Percentiles rank a stretch among this genome's conserved stretches.
Conservation (phyloP, 208 protist species). For the Leishmania mexicana region DNA sequence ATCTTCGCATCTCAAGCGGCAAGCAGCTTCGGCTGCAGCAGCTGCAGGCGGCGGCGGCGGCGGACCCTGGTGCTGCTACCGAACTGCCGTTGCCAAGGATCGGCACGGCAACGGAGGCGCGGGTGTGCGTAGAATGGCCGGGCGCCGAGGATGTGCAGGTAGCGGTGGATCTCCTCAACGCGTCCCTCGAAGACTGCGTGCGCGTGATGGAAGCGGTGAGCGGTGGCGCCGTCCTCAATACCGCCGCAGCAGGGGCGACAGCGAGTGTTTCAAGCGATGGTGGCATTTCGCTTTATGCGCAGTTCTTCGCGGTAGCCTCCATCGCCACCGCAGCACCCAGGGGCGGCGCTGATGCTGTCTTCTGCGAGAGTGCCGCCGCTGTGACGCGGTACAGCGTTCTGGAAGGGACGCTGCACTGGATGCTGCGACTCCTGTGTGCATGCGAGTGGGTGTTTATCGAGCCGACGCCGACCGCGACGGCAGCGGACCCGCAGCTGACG, state of each 20-base stretch:
- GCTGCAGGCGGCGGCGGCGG: not conserved
- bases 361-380: conserved; percentile 28
- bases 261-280: not conserved
- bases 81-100: not conserved
- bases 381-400: conserved; percentile 51
- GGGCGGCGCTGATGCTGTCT: not conserved
- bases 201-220: not conserved
- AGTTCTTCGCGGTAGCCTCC: not conserved
- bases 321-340: not conserved
- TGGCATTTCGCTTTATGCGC: not conserved
- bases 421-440: conserved; percentile 35
- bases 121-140: conserved; percentile 21
- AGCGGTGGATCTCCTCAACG: conserved; percentile 21
- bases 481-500: not conserved
- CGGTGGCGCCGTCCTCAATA: not conserved
- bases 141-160: conserved; percentile 10
- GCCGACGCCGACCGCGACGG: not conserved
- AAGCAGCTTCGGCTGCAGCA: not conserved
- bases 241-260: not conserved
- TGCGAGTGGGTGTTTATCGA: conserved; percentile 29
- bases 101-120: conserved; percentile 13
- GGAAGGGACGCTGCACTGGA: conserved; percentile 37
- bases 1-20: not conserved
- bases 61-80: not conserved
- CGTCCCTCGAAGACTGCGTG: conserved; percentile 14